A percentile compares a stretch with the other conserved stretches of the same genome.
Conservation (phyloP, 768 basidiomycete genomes). For the Suillus lakei region DNA sequence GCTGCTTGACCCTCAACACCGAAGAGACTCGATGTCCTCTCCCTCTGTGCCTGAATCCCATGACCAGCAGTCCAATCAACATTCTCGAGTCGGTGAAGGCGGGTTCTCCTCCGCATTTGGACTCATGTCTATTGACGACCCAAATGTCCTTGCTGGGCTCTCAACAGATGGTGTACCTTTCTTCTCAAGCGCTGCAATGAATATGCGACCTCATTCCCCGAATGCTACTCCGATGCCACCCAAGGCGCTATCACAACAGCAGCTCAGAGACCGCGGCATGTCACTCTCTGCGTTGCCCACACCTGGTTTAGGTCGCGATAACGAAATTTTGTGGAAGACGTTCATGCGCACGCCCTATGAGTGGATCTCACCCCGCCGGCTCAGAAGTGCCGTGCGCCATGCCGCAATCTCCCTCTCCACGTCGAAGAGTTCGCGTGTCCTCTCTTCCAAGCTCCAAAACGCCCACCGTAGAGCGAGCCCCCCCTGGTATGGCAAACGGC, state of each 20-base stretch:
- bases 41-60: conserved; percentile 12
- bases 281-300: conserved; percentile 36
- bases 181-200: conserved; percentile 46
- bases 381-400: conserved; percentile 21
- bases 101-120: conserved; percentile 71
- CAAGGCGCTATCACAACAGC: conserved; percentile 24
- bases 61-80: conserved; percentile 16
- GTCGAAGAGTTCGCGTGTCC: conserved; percentile 59
- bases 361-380: conserved; percentile 32
- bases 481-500: conserved; percentile 23
- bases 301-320: conserved; percentile 37
- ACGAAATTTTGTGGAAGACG: conserved; percentile 72
- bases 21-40: conserved; percentile 22
- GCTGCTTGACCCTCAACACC: conserved; percentile 19
- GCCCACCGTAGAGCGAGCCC: conserved; percentile 45
- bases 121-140: conserved; percentile 77
- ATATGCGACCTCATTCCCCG: conserved; percentile 41
- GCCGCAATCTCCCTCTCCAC: conserved; percentile 33
- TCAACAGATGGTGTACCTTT: conserved; percentile 64
- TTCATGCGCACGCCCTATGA: conserved; percentile 75
- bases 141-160: conserved; percentile 66
- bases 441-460: conserved; percentile 75
- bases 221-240: conserved; percentile 54
- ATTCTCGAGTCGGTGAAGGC: conserved; percentile 34
- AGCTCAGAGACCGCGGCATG: conserved; percentile 27